Percentiles rank a stretch among this genome's conserved stretches.
Conservation (phyloP, 805 yeast species). For the Metschnikowia matae region DNA sequence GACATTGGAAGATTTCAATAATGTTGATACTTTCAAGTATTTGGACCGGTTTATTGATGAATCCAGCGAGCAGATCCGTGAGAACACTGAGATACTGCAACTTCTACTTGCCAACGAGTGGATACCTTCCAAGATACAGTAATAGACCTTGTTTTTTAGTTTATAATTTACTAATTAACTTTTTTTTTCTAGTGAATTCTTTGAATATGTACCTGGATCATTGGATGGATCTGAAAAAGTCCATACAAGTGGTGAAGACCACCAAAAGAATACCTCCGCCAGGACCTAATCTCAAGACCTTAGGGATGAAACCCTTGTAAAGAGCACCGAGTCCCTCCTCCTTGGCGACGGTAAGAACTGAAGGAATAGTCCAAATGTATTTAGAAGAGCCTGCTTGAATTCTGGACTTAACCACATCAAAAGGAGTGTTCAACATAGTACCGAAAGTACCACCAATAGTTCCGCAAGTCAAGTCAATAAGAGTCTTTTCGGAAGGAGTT, state of each 20-base stretch:
- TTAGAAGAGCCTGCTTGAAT: slow-evolving; percentile 88
- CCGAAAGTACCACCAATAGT: slow-evolving; percentile 96
- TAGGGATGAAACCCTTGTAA: slow-evolving; percentile 95
- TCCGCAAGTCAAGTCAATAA: slow-evolving; percentile 88
- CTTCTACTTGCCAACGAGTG: not conserved
- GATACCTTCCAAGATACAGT: not conserved
- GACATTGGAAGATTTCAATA: slow-evolving; percentile 11
- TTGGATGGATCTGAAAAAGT: slow-evolving; percentile 71
- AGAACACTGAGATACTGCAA: not conserved
- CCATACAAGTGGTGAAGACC: slow-evolving; percentile 94
- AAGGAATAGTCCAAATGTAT: slow-evolving; percentile 89
- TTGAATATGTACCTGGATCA: slow-evolving; percentile 6
- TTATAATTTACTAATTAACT: too few species aligned
- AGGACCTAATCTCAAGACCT: slow-evolving; percentile 95
- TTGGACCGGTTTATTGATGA: slow-evolving; percentile 1
- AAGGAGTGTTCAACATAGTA: slow-evolving; percentile 92
- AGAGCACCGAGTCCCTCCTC: slow-evolving; percentile 93
- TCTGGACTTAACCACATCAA: slow-evolving; percentile 95
- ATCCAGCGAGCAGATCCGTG: not conserved
- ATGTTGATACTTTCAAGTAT: slow-evolving; percentile 22
- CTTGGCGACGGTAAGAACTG: slow-evolving; percentile 64
- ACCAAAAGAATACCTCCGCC: slow-evolving; percentile 98
- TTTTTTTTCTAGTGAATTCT: not conserved
- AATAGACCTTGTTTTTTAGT: not conserved
- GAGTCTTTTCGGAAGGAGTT: slow-evolving; percentile 66